Percentiles rank a stretch among this genome's conserved stretches.
These are phyloP conservation scores for Neurospora sublineolata DNA, from an alignment of 495 filamentous ascomycete species.

Conservation along the genomic window DNA sequence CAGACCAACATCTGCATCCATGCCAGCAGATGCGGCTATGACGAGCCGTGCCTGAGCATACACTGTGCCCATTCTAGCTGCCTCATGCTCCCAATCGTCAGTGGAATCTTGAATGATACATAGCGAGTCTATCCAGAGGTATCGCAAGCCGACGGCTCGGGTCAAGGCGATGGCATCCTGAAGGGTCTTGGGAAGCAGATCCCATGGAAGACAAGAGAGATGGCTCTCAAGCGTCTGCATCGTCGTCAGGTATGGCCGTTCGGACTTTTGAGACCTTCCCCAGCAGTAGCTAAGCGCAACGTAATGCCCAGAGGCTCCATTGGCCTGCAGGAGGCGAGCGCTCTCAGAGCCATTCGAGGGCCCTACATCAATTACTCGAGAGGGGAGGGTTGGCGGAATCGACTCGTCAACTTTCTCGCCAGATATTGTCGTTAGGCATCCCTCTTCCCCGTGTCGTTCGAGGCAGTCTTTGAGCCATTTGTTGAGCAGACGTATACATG, in stretches of 20 bases:
- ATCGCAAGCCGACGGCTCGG: background rate
- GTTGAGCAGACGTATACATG: no score
- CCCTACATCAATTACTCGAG: no score
- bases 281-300: no score
- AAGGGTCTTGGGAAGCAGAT: background rate
- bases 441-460: no score
- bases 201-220: background rate
- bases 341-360: no score
- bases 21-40: background rate
- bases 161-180: background rate
- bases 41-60: background rate
- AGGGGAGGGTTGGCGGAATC: no score
- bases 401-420: no score
- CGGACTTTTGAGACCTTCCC: background rate
- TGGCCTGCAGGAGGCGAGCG: no score
- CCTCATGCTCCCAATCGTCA: background rate
- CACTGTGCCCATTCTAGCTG: fast-evolving
- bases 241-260: background rate
- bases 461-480: no score
- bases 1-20: fast-evolving
- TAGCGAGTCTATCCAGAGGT: background rate
- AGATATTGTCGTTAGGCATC: no score
- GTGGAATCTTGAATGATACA: background rate
- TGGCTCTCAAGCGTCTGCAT: background rate
- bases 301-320: no score